Percentiles rank a stretch among this genome's conserved stretches.
These are phyloP conservation scores for Mycena alexandri DNA, from an alignment of 768 basidiomycete genomes.

Conservation along the genomic window DNA sequence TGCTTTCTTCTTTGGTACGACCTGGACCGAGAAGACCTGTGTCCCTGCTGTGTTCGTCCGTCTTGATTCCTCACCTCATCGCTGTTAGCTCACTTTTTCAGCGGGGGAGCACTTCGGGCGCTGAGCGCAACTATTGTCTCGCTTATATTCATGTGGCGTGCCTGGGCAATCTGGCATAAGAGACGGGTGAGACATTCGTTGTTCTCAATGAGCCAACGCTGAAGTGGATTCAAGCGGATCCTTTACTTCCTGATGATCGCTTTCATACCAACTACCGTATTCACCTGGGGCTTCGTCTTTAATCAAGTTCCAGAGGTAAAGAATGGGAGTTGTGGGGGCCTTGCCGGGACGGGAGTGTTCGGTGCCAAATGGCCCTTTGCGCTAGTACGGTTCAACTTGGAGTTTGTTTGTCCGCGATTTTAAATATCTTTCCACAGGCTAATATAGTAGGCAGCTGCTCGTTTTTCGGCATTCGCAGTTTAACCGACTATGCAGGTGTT, in stretches of 20 bases:
- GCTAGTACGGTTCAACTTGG: background rate
- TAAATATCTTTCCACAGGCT: background rate
- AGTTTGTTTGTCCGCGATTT: background rate
- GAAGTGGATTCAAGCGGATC: background rate
- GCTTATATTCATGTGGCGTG: background rate
- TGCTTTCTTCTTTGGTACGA: constrained; percentile 13
- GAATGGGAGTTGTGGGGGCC: constrained; percentile 7
- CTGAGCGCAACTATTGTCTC: constrained; percentile 10
- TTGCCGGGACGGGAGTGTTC: constrained; percentile 2
- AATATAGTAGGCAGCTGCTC: background rate
- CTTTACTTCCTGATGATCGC: constrained; percentile 6
- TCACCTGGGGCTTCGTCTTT: constrained; percentile 18
- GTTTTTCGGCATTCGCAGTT: background rate
- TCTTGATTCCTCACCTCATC: background rate
- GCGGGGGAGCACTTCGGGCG: constrained; percentile 11
- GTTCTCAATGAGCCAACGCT: background rate
- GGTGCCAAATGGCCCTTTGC: constrained; percentile 12
- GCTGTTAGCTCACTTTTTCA: background rate
- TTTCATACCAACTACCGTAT: constrained; percentile 11
- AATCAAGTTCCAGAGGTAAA: constrained; percentile 6
- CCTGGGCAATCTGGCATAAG: constrained; percentile 5
- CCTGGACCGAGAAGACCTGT: constrained; percentile 11
- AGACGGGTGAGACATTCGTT: background rate
- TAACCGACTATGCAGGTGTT: background rate
- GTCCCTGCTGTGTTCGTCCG: constrained; percentile 11